Conservation (phyloP, 2,329 filamentous ascomycete genomes). For the Phyllosticta citribraziliensis region DNA sequence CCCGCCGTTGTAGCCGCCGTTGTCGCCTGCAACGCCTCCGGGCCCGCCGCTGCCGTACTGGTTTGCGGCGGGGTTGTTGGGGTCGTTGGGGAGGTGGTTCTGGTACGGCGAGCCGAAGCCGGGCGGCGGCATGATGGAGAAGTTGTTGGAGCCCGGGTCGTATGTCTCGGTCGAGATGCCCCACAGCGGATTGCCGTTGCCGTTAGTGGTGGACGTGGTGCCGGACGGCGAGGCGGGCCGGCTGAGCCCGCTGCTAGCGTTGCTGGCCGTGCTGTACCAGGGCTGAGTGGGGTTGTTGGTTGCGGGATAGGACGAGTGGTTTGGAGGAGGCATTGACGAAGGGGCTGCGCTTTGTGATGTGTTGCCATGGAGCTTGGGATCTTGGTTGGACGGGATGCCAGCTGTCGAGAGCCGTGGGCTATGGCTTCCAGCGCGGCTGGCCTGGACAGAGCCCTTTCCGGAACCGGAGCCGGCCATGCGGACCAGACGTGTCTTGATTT, state of each 20-base stretch:
- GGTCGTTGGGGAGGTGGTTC: background rate
- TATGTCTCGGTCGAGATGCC: conserved; percentile 37
- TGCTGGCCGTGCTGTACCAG: conserved; percentile 34
- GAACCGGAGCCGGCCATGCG: conserved; percentile 44
- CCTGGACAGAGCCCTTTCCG: conserved; percentile 29
- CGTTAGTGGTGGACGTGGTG: conserved; percentile 14
- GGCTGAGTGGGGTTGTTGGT: background rate
- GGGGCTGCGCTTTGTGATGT: conserved; percentile 13
- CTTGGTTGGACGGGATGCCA: conserved; percentile 15
- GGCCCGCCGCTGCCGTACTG: conserved; percentile 12
- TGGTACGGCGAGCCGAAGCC: conserved; percentile 10
- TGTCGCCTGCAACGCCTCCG: conserved; percentile 4
- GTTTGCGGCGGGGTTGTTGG: conserved; percentile 12
- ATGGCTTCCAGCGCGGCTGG: conserved; percentile 8
- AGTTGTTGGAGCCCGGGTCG: conserved; percentile 33
- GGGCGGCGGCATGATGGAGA: conserved; percentile 41
- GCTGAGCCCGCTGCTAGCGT: conserved; percentile 35
- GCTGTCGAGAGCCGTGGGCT: background rate
- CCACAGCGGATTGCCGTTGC: conserved; percentile 27
- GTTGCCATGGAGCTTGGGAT: background rate
- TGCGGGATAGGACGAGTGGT: background rate
- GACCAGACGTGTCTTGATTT: conserved; percentile 62
- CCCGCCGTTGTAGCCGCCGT: conserved; percentile 4
- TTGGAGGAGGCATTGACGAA: conserved; percentile 7
- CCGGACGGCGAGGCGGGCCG: conserved; percentile 37